Base-by-base conservation (phyloP, 495 filamentous ascomycete species). In the Thozetella sp. region DNA sequence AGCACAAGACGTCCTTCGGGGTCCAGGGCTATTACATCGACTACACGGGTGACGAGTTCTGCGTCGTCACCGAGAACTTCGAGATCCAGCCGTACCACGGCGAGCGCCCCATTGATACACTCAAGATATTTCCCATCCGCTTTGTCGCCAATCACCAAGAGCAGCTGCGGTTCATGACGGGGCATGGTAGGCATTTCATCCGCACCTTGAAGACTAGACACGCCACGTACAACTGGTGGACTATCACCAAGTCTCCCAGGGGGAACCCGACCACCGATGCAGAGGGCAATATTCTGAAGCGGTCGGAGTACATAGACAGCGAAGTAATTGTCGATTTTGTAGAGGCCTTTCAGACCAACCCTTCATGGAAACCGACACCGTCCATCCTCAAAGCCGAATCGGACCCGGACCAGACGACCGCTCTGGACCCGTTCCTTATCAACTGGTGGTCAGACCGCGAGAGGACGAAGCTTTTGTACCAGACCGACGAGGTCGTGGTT, bases 1-100 rank as follows among this genome's bases (percentile, higher is more conserved):
- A 48, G 23, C 34, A 56, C 2, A 46, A 24, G 6, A 12, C 54
- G 1, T 40, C 54, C 24, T 56, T 56, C 23, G 50, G 30, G 13
- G 25, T 58, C 1, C 56, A 58, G 0, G 72, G 66, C 51, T 71
- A 79, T 25, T 83, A 82, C 51, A 75, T 89, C 22, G 86, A 89
- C 55, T 86, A 78, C 53, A 81, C 89, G 51, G 88, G 88, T 1
- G 74, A 75, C 3, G 71, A 71, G 0, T 89, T 86, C 50, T 84
- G 87, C 6, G 74, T 72, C 1, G 68, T 72, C 20, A 71, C 70
- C 6, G 57, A 77, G 2, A 71, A 64, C 1, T 76, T 83, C 48
- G 54, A 60, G 3, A 77, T 90, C n/a, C 65, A 65, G 11, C 51
- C 55, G 1, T 90, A 83, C 62, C 60, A 68, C 3, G 87, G 86